A percentile compares a stretch with the other conserved stretches of the same genome.
Evolutionary conservation across 257 asterid genomes (phyloP).

Genomic region (Solanum corneliomulleri): DNA sequence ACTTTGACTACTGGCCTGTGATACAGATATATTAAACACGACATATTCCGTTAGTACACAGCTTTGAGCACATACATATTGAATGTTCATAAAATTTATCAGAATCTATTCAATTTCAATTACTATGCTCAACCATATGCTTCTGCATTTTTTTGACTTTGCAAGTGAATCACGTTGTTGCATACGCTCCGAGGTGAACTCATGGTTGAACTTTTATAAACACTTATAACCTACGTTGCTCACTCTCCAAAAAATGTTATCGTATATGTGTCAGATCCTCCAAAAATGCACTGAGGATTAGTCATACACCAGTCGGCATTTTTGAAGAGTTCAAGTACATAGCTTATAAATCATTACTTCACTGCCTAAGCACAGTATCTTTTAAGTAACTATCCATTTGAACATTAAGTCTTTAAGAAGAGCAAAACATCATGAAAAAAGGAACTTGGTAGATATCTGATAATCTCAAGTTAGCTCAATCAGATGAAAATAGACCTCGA

Average conservation of each 20-base stretch:
- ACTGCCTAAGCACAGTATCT: neutral
- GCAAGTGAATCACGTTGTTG: neutral
- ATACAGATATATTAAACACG: neutral
- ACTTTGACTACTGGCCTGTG: neutral
- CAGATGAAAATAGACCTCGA: neutral
- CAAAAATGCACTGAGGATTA: neutral
- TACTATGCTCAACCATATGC: neutral
- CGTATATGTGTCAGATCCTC: neutral
- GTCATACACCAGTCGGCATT: neutral
- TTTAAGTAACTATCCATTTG: neutral
- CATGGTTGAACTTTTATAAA: neutral
- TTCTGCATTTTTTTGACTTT: neutral
- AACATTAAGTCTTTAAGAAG: neutral
- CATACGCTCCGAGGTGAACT: neutral
- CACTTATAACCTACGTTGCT: neutral
- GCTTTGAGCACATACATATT: neutral
- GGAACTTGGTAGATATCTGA: neutral
- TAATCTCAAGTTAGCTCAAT: neutral
- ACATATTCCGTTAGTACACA: neutral
- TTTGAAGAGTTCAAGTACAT: neutral
- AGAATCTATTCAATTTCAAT: neutral
- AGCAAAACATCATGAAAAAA: neutral
- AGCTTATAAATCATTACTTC: neutral
- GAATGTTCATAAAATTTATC: neutral
- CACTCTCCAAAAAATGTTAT: neutral